Evolutionary conservation across 805 yeast genomes (phyloP), one percentile per base, ranked within the genome.

Genomic region (Kazachstania taianensis): DNA sequence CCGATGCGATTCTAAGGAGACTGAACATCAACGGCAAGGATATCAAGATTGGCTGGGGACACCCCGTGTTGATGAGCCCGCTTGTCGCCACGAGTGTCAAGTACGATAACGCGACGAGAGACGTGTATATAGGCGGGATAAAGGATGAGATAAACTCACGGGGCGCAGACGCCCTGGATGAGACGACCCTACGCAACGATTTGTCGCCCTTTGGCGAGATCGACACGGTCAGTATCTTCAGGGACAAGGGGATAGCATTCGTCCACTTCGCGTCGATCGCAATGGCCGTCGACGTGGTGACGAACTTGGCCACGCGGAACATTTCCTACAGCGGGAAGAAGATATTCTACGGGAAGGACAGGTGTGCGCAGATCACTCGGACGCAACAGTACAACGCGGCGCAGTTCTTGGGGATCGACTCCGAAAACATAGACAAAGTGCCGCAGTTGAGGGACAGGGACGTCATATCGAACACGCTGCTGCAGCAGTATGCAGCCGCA

Each of bases 301-400:
- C 81, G 33, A 73, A 74, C 39, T 66, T 92, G 38, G 82, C 89
- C 1, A 63, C 72, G 22, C 61, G 67, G 32, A 69, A 69, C 33
- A 77, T 76, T 26, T 77, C 76, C 50, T 89, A 86, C 66, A 65
- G 70, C 39, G 80, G 77, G 44, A 75, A 81, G 40, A 84, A 83
- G 57, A 81, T 94, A 28, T 83, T 75, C 50, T 87, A 84, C 53
- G 97, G 96, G 41, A 87, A 86, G 57, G 97, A 89, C 60, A 70
- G 97, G 60, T 83, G 92, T 65, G 95, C 96, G 2, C 85, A 85
- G 51, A 83, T 89, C 30, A 85, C 96, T 18, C 85, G 84, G 57
- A 82, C 96, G 13, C 96, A 92, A 61, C 95, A 86, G 61, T 96
- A 87, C 55, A 86, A 89, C 55, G 97, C 96, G 14, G 95, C 96